These are phyloP conservation scores for Skeletonema grethae DNA, from an alignment of 108 stramenopile species.

Conservation along the genomic window DNA sequence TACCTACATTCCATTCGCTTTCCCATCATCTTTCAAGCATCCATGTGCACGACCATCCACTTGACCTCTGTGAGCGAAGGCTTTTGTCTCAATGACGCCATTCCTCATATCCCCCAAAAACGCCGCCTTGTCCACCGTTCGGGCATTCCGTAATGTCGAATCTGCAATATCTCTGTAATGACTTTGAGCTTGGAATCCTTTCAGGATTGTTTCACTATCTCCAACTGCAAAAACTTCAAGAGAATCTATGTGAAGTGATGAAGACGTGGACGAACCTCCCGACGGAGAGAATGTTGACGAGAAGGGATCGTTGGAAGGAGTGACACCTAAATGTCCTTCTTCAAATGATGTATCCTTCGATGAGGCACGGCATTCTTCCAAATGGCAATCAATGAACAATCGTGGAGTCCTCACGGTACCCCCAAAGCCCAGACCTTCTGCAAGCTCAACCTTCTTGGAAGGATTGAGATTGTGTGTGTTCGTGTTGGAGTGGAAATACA, in stretches of 20 bases:
- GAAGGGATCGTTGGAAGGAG: slow-evolving; percentile 27
- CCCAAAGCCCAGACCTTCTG: slow-evolving; percentile 85
- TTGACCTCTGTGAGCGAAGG: slow-evolving; percentile 76
- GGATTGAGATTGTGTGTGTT: slow-evolving; percentile 33
- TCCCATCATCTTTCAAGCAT: slow-evolving; percentile 23
- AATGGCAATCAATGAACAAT: slow-evolving; percentile 67
- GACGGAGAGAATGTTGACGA: slow-evolving; percentile 20
- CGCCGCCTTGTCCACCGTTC: slow-evolving; percentile 81
- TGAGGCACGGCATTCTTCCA: slow-evolving; percentile 68
- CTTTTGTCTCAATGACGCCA: slow-evolving; percentile 76
- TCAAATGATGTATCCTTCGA: slow-evolving; percentile 71
- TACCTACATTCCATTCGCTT: too few species aligned
- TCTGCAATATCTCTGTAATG: slow-evolving; percentile 64
- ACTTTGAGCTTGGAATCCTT: slow-evolving; percentile 59
- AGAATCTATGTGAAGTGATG: slow-evolving; percentile 58
- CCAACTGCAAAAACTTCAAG: slow-evolving; percentile 87
- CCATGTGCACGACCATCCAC: slow-evolving; percentile 65
- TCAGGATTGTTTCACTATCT: slow-evolving; percentile 60
- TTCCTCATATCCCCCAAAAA: slow-evolving; percentile 83
- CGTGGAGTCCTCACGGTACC: slow-evolving; percentile 69
- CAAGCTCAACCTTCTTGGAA: slow-evolving; percentile 67
- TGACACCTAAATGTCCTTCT: slow-evolving; percentile 55
- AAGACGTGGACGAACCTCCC: slow-evolving; percentile 11
- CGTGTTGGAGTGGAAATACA: slow-evolving; percentile 63
- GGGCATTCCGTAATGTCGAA: slow-evolving; percentile 64